These are phyloP conservation scores for Cadophora malorum DNA, from an alignment of 2,329 filamentous ascomycete species.

Conservation along the genomic window DNA sequence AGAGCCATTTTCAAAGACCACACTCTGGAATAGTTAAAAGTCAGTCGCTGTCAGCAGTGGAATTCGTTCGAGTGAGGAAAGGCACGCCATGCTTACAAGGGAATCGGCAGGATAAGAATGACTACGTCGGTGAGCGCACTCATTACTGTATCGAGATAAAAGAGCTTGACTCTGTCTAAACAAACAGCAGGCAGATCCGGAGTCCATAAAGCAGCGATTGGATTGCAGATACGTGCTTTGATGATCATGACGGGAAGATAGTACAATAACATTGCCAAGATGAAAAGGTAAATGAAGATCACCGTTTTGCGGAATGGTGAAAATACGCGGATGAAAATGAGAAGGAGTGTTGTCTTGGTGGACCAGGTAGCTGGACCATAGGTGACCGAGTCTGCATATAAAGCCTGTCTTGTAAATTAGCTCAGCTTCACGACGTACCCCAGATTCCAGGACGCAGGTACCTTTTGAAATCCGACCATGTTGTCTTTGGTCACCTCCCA, in stretches of 20 bases:
- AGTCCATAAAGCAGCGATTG: slow-evolving; percentile 41
- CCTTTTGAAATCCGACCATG: slow-evolving; percentile 25
- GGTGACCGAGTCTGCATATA: slow-evolving; percentile 42
- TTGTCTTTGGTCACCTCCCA: slow-evolving; percentile 26
- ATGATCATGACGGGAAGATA: slow-evolving; percentile 43
- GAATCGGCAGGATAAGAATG: slow-evolving; percentile 44
- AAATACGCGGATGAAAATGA: slow-evolving; percentile 46
- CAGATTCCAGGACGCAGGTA: neutral
- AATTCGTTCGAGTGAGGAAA: too few species aligned
- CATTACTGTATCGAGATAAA: slow-evolving; percentile 45
- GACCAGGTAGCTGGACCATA: slow-evolving; percentile 45
- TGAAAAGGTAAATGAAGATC: slow-evolving; percentile 43
- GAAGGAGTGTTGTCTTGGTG: slow-evolving; percentile 45
- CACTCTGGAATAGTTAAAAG: slow-evolving; percentile 23
- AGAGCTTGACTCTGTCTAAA: slow-evolving; percentile 47
- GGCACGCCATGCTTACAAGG: slow-evolving; percentile 38
- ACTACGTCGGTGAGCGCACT: slow-evolving; percentile 45
- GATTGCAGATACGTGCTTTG: slow-evolving; percentile 41
- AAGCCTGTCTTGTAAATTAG: slow-evolving; percentile 12
- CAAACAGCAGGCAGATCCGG: slow-evolving; percentile 36
- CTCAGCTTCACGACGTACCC: too few species aligned
- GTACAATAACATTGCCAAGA: slow-evolving; percentile 38
- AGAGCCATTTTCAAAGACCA: slow-evolving; percentile 45
- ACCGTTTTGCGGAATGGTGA: slow-evolving; percentile 38
- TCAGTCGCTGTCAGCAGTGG: too few species aligned